These are phyloP conservation scores for Fraxinus floribunda DNA, from an alignment of 305 asterid genomes.

Conservation along the genomic window DNA sequence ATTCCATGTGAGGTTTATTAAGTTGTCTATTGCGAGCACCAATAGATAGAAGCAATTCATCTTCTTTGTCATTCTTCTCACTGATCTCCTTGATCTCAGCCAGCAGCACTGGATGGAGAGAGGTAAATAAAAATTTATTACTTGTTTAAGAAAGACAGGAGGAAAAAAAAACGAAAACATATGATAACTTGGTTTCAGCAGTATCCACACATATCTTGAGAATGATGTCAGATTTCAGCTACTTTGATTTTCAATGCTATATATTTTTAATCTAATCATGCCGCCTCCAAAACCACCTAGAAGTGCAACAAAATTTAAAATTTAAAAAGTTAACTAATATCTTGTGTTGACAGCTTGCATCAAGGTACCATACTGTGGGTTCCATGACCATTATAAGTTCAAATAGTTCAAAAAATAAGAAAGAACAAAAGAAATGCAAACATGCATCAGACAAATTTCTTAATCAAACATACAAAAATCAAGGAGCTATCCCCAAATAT, in stretches of 20 bases:
- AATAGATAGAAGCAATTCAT: constrained; percentile 56
- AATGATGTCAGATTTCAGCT: constrained; percentile 12
- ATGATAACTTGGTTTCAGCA: neutral
- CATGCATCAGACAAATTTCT: neutral
- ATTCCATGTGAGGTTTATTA: constrained; percentile 61
- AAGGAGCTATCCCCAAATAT: neutral
- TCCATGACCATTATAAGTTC: neutral
- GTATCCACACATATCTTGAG: constrained; percentile 6
- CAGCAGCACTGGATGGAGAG: constrained; percentile 57
- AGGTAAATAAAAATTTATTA: constrained; percentile 22
- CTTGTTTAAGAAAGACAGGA: neutral
- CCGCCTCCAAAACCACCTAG: constrained; percentile 12
- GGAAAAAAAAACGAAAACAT: too few species aligned
- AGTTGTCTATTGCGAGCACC: constrained; percentile 71
- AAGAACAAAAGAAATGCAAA: neutral
- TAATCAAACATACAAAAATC: constrained; percentile 15
- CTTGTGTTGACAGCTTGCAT: constrained; percentile 1
- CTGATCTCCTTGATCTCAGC: constrained; percentile 77
- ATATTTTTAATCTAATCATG: neutral
- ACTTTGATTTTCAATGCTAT: constrained; percentile 11
- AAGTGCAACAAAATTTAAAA: constrained; percentile 10
- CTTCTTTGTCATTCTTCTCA: constrained; percentile 60
- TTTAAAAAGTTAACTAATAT: constrained; percentile 7
- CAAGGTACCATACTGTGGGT: neutral
- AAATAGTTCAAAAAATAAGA: constrained; percentile 13